These are phyloP conservation scores for Psidium guajava DNA, from an alignment of 345 rosid genomes.

Conservation along the genomic window DNA sequence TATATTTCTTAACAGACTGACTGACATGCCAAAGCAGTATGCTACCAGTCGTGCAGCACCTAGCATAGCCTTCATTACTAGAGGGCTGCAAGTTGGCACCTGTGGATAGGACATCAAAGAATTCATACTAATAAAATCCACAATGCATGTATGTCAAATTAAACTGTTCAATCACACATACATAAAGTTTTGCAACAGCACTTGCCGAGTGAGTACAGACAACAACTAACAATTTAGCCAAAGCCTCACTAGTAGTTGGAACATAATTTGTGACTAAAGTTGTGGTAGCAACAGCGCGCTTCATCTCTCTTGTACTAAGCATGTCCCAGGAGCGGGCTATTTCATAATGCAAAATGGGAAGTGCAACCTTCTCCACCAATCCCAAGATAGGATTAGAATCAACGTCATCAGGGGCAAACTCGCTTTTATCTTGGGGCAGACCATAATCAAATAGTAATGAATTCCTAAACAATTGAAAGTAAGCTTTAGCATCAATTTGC, in stretches of 20 bases:
- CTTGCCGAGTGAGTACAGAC: conserved; percentile 61
- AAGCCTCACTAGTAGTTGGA: conserved; percentile 60
- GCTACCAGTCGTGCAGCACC: conserved; percentile 74
- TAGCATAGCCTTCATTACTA: conserved; percentile 76
- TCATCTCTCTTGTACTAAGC: conserved; percentile 67
- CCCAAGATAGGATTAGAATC: conserved; percentile 81
- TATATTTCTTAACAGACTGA: conserved; percentile 81
- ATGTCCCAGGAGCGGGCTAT: conserved; percentile 85
- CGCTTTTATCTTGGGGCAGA: conserved; percentile 54
- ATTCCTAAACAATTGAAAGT: conserved; percentile 45
- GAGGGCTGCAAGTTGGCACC: conserved; percentile 89
- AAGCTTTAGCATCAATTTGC: background rate
- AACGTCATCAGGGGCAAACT: conserved; percentile 42
- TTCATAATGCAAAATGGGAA: conserved; percentile 77
- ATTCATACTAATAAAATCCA: background rate
- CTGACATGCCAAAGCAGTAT: conserved; percentile 74
- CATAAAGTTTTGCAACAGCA: conserved; percentile 51
- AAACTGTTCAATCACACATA: conserved; percentile 6
- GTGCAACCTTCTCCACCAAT: conserved; percentile 79
- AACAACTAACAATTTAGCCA: conserved; percentile 47
- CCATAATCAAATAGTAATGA: conserved; percentile 79
- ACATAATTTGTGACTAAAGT: conserved; percentile 65
- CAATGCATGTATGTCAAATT: background rate
- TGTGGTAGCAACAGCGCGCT: conserved; percentile 76
- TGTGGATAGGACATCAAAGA: conserved; percentile 8